Evolutionary conservation across 768 basidiomycete genomes (phyloP).

Genomic region (Serendipita vermifera): DNA sequence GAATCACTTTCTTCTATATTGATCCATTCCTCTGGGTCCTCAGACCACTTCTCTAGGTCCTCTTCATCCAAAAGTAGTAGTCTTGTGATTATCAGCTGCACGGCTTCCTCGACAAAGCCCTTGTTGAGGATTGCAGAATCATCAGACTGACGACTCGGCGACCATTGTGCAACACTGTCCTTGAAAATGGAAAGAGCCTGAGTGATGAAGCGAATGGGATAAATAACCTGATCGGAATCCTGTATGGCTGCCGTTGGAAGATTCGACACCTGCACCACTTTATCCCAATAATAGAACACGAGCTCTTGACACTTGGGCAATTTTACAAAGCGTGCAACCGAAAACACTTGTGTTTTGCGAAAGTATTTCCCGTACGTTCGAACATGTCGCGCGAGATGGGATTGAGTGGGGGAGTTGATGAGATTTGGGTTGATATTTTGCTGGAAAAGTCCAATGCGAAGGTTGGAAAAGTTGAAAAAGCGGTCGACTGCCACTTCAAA

Average conservation of each 20-base stretch:
- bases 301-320: constrained; percentile 52
- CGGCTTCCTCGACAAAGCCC: constrained; percentile 61
- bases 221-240: constrained; percentile 54
- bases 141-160: constrained; percentile 47
- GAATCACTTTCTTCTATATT: constrained; percentile 79
- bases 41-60: constrained; percentile 74
- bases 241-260: constrained; percentile 19
- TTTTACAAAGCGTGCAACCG: constrained; percentile 52
- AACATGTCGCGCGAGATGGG: constrained; percentile 53
- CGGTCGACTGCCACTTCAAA: constrained; percentile 49
- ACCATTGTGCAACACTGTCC: constrained; percentile 69
- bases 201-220: constrained; percentile 67
- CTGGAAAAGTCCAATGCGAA: constrained; percentile 39
- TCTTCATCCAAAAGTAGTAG: constrained; percentile 72
- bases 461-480: constrained; percentile 39
- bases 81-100: constrained; percentile 61
- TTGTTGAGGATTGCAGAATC: constrained; percentile 34
- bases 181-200: constrained; percentile 81
- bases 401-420: constrained; percentile 29
- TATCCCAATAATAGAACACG: constrained; percentile 70
- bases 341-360: constrained; percentile 5
- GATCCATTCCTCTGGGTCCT: constrained; percentile 91
- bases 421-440: constrained; percentile 21
- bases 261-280: constrained; percentile 58
- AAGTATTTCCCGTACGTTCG: constrained; percentile 50